Evolutionary conservation across 805 yeast genomes (phyloP).

Genomic region (Ogataea sp.): DNA sequence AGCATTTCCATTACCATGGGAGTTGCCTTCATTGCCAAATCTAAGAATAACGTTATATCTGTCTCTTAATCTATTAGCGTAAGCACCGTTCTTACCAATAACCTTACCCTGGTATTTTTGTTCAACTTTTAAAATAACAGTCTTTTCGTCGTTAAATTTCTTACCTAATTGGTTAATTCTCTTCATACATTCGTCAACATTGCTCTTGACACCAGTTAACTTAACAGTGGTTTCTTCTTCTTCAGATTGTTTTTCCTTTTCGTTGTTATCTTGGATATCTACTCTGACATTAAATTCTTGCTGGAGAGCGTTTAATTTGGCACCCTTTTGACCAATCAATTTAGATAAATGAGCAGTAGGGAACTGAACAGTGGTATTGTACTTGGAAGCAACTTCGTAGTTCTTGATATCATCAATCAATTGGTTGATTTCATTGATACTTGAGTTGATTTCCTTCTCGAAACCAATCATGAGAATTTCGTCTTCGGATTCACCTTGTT

Average conservation of each 20-base stretch:
- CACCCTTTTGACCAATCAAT: constrained; percentile 86
- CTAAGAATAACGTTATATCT: constrained; percentile 76
- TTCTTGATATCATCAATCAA: constrained; percentile 41
- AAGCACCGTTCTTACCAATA: constrained; percentile 77
- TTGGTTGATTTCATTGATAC: constrained; percentile 41
- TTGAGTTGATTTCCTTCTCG: constrained; percentile 49
- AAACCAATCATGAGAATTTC: constrained; percentile 65
- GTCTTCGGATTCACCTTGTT: constrained; percentile 31
- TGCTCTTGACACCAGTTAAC: constrained; percentile 70
- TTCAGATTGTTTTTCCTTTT: constrained; percentile 18
- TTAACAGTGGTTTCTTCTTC: constrained; percentile 41
- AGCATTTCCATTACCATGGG: no score
- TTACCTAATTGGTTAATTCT: constrained; percentile 52
- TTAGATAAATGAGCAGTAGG: constrained; percentile 66
- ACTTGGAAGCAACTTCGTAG: constrained; percentile 30
- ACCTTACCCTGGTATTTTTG: constrained; percentile 69
- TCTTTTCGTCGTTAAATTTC: constrained; percentile 76
- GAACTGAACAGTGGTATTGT: constrained; percentile 42
- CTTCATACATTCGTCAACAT: constrained; percentile 63
- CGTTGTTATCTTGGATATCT: constrained; percentile 51
- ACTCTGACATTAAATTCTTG: constrained; percentile 70
- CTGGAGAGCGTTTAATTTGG: constrained; percentile 56
- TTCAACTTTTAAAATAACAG: constrained; percentile 61
- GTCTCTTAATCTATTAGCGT: constrained; percentile 77
- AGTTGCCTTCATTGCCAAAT: constrained; percentile 50